Evolutionary conservation across 73 alveolate genomes (phyloP), one percentile per base, ranked within the genome.

Genomic region (Paramecium primaurelia): DNA sequence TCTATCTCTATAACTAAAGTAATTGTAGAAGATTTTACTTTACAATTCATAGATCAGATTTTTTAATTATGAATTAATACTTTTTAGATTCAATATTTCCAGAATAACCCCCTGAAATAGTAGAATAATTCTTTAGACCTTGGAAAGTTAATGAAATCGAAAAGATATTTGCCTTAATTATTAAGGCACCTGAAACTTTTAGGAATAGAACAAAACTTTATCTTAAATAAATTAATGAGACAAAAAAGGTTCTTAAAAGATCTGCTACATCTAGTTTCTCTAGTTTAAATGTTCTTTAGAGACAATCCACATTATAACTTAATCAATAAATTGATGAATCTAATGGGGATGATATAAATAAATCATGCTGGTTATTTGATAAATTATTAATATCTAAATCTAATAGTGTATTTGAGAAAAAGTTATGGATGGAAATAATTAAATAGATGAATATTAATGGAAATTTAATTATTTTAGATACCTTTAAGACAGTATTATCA

Each of bases 71-170:
- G 71, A 49, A 49, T 22, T 36, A 80, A 80, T 34, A 80, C 32
- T 80, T 80, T 36, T 47, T 80, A 45, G 75, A 80, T 80, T 80
- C 71, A 0, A 80, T 80, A 20, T 80, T 80, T 7, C 91, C 91
- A 38, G 44, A 80, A 80, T 80, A 80, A 22, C 44, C 47, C 4
- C 38, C 45, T 25, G 91, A 80, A 42, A 51, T 80, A 3, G 30
- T 80, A 9, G 75, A 42, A 80, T 44, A 80, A 44, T 80, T 80
- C 47, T 80, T 80, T 20, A 40, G 91, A 22, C 91, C 91, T 45
- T 80, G 91, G 91, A 80, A 14, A 6, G 45, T 80, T 8, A 20
- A 45, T 22, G 91, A 80, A 47, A 80, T 80, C 34, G 3, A 45
- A 38, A 80, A 80, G 30, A 80, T 80, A 4, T 80, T 45, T 28